Evolutionary conservation across 495 filamentous ascomycete genomes (phyloP).

Genomic region (Aspergillus baeticus): DNA sequence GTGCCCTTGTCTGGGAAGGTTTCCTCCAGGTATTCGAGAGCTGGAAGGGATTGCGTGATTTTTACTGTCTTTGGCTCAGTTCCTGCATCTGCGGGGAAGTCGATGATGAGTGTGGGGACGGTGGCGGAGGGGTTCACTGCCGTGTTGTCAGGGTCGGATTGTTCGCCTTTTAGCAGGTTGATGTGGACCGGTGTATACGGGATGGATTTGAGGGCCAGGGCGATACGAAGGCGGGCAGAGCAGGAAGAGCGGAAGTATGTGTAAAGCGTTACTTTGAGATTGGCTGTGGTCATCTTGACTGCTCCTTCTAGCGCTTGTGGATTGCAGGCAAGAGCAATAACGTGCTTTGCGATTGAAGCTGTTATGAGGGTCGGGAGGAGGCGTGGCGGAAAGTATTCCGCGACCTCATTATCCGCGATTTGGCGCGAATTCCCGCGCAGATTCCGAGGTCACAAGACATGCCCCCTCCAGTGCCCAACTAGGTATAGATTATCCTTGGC

Average conservation of each 20-base stretch:
- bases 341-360: neutral
- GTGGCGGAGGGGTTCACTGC: constrained; percentile 47
- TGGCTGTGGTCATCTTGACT: constrained; percentile 17
- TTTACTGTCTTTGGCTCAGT: constrained; percentile 17
- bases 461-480: neutral
- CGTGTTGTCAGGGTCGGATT: constrained; percentile 30
- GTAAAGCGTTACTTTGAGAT: constrained; percentile 39
- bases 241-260: constrained; percentile 58
- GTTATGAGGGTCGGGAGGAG: neutral
- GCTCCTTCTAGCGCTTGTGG: neutral
- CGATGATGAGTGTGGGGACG: constrained; percentile 49
- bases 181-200: constrained; percentile 40
- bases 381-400: constrained; percentile 26
- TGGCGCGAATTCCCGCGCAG: constrained; percentile 27
- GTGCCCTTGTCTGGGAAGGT: constrained; percentile 26
- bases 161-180: constrained; percentile 47
- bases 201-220: constrained; percentile 45
- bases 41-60: constrained; percentile 52
- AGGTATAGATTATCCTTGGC: too few relatives aligned
- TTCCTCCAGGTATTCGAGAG: constrained; percentile 56
- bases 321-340: too few relatives aligned
- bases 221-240: constrained; percentile 54
- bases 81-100: constrained; percentile 6
- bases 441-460: constrained; percentile 16
- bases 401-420: constrained; percentile 14